A percentile compares a stretch with the other conserved stretches of the same genome.
Conservation (phyloP, 371 early-diverging fungal genomes). For the Mucor piriformis region DNA sequence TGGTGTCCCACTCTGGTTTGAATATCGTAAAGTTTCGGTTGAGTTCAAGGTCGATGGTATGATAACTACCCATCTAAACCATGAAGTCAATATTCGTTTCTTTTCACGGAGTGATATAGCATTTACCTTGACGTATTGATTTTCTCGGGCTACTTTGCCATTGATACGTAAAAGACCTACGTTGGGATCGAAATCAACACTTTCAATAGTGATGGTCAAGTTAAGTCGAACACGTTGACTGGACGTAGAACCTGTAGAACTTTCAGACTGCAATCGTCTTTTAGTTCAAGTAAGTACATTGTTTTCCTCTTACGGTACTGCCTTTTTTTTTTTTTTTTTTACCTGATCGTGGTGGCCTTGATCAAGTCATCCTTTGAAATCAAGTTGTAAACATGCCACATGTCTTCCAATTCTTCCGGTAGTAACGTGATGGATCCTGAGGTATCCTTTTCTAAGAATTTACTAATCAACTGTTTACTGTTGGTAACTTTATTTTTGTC, state of each 20-base stretch:
- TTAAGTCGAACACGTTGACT: slow-evolving; percentile 81
- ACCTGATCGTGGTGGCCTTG: slow-evolving; percentile 87
- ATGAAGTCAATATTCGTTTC: background rate
- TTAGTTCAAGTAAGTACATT: background rate
- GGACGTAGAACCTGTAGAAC: slow-evolving; percentile 87
- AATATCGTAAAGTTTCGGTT: slow-evolving; percentile 85
- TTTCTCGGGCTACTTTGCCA: slow-evolving; percentile 87
- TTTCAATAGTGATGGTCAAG: slow-evolving; percentile 86
- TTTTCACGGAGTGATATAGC: no score
- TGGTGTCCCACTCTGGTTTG: slow-evolving; percentile 93
- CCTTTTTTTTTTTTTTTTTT: no score
- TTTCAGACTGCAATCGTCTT: slow-evolving; percentile 84
- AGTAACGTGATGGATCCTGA: slow-evolving; percentile 67
- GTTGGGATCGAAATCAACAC: slow-evolving; percentile 87
- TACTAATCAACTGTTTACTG: slow-evolving; percentile 52
- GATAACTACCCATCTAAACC: slow-evolving; percentile 86
- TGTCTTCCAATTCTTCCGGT: slow-evolving; percentile 94
- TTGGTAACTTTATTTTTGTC: no score
- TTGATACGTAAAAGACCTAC: slow-evolving; percentile 85
- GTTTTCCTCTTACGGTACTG: no score
- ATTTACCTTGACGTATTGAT: slow-evolving; percentile 88
- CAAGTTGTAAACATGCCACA: slow-evolving; percentile 98
- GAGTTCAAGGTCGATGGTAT: slow-evolving; percentile 93
- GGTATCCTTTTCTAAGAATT: slow-evolving; percentile 63
- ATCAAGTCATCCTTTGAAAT: slow-evolving; percentile 86